These are phyloP conservation scores for Ustilago sp. DNA, from an alignment of 1,284 basidiomycete genomes.

Conservation along the genomic window DNA sequence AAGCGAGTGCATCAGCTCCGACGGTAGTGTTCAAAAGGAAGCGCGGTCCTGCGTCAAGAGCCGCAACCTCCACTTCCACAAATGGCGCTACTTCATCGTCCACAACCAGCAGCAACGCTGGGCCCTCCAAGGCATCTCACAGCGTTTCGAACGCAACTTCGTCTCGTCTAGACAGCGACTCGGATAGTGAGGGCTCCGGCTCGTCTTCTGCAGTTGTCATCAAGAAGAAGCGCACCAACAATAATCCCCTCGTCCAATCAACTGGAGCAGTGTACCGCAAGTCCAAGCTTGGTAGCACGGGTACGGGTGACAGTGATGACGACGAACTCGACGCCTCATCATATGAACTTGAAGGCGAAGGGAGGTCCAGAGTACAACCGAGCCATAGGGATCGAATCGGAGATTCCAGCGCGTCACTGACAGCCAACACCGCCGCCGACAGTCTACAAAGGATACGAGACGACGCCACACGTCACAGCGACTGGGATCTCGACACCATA, in stretches of 20 bases:
- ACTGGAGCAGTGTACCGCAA: slow-evolving; percentile 28
- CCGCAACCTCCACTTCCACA: slow-evolving; percentile 9
- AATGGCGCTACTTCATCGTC: slow-evolving; percentile 3
- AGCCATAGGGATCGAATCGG: neutral
- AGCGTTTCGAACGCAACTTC: neutral
- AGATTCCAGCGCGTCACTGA: neutral
- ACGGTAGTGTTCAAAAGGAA: slow-evolving; percentile 44
- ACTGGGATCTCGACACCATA: slow-evolving; percentile 71
- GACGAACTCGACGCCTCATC: slow-evolving; percentile 1
- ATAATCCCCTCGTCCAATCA: slow-evolving; percentile 40
- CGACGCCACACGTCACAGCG: slow-evolving; percentile 70
- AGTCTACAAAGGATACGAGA: slow-evolving; percentile 61
- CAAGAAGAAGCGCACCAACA: slow-evolving; percentile 38
- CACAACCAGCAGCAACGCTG: slow-evolving; percentile 7
- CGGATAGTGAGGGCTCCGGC: slow-evolving; percentile 11
- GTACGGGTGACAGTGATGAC: slow-evolving; percentile 13
- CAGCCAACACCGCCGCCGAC: neutral
- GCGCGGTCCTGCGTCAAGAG: slow-evolving; percentile 28
- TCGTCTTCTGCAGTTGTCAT: slow-evolving; percentile 27
- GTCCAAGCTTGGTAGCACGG: slow-evolving; percentile 13
- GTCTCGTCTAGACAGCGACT: slow-evolving; percentile 12
- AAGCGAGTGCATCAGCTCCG: neutral
- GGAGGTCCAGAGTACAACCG: neutral
- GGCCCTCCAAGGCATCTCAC: slow-evolving; percentile 23
- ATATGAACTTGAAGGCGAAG: slow-evolving; percentile 1